Evolutionary conservation across 306 rosid species (phyloP).

Genomic region (Cyclanthera cordifolia): DNA sequence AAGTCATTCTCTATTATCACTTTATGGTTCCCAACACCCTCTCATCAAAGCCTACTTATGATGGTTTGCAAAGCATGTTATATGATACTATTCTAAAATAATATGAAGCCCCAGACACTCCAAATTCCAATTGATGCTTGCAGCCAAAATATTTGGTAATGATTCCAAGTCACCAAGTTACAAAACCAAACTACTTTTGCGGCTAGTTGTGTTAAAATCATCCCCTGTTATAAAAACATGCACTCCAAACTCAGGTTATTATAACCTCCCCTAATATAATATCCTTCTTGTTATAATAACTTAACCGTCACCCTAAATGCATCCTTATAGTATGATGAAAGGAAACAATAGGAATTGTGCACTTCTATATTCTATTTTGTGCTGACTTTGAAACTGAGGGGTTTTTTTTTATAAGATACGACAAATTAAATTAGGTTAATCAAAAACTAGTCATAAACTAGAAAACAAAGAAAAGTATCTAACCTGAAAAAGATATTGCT

Average conservation of each 20-base stretch:
- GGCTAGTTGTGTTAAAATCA: too few relatives aligned
- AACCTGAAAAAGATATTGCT: slow-evolving; percentile 55
- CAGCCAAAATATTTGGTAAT: not conserved
- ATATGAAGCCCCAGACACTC: not conserved
- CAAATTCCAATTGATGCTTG: not conserved
- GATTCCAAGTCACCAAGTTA: slow-evolving; percentile 1
- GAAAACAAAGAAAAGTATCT: slow-evolving; percentile 16
- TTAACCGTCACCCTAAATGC: too few relatives aligned
- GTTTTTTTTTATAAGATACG: too few relatives aligned
- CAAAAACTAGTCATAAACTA: slow-evolving; percentile 9
- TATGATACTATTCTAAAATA: not conserved
- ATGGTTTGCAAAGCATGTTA: too few relatives aligned
- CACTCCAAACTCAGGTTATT: too few relatives aligned
- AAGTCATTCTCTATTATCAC: too few relatives aligned
- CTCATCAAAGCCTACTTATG: too few relatives aligned
- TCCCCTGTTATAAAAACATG: too few relatives aligned
- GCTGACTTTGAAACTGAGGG: not conserved
- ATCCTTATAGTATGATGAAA: not conserved
- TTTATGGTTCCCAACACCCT: too few relatives aligned
- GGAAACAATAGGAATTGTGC: not conserved
- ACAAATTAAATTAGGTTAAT: not conserved
- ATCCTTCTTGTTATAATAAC: too few relatives aligned
- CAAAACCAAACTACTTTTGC: not conserved
- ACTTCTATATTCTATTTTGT: not conserved
- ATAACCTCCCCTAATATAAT: too few relatives aligned